phyloP scores from a whole-genome alignment of 768 basidiomycete species.

The Suillus occidentalis region DNA sequence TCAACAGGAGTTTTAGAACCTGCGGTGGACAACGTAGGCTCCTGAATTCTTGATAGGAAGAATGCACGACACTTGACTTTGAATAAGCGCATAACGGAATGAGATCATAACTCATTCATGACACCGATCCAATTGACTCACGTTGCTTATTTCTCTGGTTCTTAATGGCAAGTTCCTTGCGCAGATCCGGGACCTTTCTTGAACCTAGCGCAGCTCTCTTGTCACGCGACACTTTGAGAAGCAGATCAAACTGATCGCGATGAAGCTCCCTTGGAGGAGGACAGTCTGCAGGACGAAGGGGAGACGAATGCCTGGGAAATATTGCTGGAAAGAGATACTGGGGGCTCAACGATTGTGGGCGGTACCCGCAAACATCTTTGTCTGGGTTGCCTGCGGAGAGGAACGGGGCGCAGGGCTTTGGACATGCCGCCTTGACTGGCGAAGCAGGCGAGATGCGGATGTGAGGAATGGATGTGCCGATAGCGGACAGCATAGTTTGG shows the following conservation, averaged over 20 bases:
- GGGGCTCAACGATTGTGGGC: conserved; percentile 57
- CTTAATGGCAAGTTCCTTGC: conserved; percentile 74
- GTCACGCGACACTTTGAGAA: conserved; percentile 63
- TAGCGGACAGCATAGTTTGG: conserved; percentile 19
- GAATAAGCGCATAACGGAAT: conserved; percentile 8
- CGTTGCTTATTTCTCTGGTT: conserved; percentile 74
- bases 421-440: conserved; percentile 44
- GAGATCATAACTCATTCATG: conserved; percentile 3
- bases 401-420: conserved; percentile 68
- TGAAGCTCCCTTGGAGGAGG: conserved; percentile 54
- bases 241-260: conserved; percentile 58
- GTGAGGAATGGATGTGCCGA: conserved; percentile 46
- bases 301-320: conserved; percentile 44
- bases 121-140: conserved; percentile 35
- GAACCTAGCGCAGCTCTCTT: conserved; percentile 45
- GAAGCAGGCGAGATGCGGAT: conserved; percentile 73
- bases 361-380: conserved; percentile 51
- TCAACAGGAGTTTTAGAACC: conserved; percentile 66
- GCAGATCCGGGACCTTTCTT: conserved; percentile 57
- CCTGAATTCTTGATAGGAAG: conserved; percentile 72
- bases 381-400: conserved; percentile 27
- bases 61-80: conserved; percentile 73
- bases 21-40: conserved; percentile 64
- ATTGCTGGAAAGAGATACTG: conserved; percentile 46
- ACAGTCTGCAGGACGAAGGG: conserved; percentile 45